Conservation (phyloP, 2,329 filamentous ascomycete species). For the Ophiocordyceps camponoti-leonardi region DNA sequence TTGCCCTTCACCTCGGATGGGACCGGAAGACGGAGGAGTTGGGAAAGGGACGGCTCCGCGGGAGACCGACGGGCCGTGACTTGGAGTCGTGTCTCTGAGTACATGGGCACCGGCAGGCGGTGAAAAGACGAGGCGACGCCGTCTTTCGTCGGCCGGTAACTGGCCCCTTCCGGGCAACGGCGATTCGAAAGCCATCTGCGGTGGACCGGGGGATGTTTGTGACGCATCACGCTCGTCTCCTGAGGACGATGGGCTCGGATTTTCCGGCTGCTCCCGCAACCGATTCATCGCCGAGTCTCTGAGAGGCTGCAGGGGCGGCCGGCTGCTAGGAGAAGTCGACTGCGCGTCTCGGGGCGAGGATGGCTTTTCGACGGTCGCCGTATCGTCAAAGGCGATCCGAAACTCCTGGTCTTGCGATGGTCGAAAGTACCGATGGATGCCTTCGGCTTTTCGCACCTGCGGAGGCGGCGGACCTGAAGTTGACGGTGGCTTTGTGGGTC, state of each 20-base stretch:
- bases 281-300: slow-evolving; percentile 5
- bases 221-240: neutral
- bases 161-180: neutral
- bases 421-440: slow-evolving; percentile 15
- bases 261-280: slow-evolving; percentile 5
- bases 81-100: neutral
- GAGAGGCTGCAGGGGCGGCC: slow-evolving; percentile 6
- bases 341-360: neutral
- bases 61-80: neutral
- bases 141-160: neutral
- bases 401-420: slow-evolving; percentile 9
- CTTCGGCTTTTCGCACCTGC: slow-evolving; percentile 5
- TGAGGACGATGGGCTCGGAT: slow-evolving; percentile 1
- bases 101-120: neutral
- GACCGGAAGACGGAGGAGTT: slow-evolving; percentile 1
- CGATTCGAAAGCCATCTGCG: neutral
- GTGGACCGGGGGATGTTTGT: neutral
- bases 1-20: neutral
- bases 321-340: neutral
- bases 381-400: slow-evolving; percentile 17
- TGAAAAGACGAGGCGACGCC: neutral
- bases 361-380: slow-evolving; percentile 8
- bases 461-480: slow-evolving; percentile 2
- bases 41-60: neutral
- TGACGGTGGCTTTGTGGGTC: neutral